These are phyloP conservation scores for Oryza coarctata DNA, from an alignment of 176 grass and related monocot genomes.

Conservation along the genomic window DNA sequence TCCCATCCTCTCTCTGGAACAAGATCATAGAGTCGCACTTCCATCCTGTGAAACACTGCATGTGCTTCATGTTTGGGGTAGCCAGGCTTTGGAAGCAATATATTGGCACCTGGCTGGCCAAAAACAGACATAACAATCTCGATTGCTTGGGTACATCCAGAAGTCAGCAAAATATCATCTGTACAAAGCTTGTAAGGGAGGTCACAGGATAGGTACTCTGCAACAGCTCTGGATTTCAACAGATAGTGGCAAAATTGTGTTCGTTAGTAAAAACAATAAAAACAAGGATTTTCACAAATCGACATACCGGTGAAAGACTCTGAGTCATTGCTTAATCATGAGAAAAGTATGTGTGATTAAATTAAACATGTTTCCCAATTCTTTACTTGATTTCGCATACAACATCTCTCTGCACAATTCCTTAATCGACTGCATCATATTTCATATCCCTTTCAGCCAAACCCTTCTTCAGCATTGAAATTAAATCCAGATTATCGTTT, in stretches of 20 bases:
- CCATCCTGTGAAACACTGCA: constrained; percentile 39
- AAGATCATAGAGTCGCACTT: constrained; percentile 54
- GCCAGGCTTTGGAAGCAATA: constrained; percentile 62
- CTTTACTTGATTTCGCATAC: not conserved
- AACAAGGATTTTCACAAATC: not conserved
- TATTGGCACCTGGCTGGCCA: constrained; percentile 50
- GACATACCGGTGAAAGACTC: not conserved
- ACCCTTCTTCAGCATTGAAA: not conserved
- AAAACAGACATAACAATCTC: constrained; percentile 57
- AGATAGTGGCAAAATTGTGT: not conserved
- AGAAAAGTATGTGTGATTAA: constrained; percentile 1
- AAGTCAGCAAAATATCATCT: constrained; percentile 67
- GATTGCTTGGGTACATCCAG: constrained; percentile 60
- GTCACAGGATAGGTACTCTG: constrained; percentile 55
- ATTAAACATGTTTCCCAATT: not conserved
- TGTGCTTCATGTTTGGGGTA: constrained; percentile 56
- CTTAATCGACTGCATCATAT: not conserved
- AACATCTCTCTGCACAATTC: no score
- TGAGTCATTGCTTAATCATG: not conserved
- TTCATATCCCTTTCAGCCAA: not conserved
- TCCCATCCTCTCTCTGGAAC: constrained; percentile 55
- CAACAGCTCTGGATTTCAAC: constrained; percentile 51
- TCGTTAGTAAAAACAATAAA: not conserved
- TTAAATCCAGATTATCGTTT: not conserved
- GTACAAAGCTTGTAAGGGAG: constrained; percentile 58